Evolutionary conservation across 2,329 filamentous ascomycete genomes (phyloP).

Genomic region (Dryadomyces quercus-mongolicae): DNA sequence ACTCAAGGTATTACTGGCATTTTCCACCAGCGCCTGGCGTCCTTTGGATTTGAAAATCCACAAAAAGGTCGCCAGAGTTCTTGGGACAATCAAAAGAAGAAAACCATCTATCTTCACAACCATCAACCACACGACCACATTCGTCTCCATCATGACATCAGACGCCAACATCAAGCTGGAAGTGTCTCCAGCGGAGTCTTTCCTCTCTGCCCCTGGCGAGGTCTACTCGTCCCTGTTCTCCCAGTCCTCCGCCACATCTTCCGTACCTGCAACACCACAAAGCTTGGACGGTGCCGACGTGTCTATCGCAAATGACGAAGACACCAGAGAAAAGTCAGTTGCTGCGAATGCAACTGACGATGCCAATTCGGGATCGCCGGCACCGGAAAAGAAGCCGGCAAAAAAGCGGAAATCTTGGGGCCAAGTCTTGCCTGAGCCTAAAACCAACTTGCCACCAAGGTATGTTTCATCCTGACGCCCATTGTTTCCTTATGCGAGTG

Average conservation of each 20-base stretch:
- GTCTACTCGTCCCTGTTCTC: constrained; percentile 37
- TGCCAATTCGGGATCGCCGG: not conserved
- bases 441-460: constrained; percentile 90
- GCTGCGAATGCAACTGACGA: not conserved
- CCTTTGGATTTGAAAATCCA: not conserved
- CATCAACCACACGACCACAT: constrained; percentile 6
- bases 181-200: constrained; percentile 40
- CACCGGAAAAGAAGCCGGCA: constrained; percentile 53
- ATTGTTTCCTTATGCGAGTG: not conserved
- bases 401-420: constrained; percentile 99
- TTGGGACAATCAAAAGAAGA: not conserved
- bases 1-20: not conserved
- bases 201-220: constrained; percentile 38
- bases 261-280: not conserved
- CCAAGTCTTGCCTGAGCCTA: constrained; percentile 89
- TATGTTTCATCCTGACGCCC: constrained; percentile 18
- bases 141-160: not conserved
- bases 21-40: not conserved
- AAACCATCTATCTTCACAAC: not conserved
- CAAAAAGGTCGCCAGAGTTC: not conserved
- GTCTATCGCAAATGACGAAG: constrained; percentile 8
- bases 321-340: constrained; percentile 6
- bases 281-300: not conserved
- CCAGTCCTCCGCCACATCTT: not conserved
- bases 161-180: constrained; percentile 33